Percentiles rank a stretch among this genome's conserved stretches.
phyloP scores from a whole-genome alignment of 1,139 yeast genomes.

The Hyphopichia khmerensis region DNA sequence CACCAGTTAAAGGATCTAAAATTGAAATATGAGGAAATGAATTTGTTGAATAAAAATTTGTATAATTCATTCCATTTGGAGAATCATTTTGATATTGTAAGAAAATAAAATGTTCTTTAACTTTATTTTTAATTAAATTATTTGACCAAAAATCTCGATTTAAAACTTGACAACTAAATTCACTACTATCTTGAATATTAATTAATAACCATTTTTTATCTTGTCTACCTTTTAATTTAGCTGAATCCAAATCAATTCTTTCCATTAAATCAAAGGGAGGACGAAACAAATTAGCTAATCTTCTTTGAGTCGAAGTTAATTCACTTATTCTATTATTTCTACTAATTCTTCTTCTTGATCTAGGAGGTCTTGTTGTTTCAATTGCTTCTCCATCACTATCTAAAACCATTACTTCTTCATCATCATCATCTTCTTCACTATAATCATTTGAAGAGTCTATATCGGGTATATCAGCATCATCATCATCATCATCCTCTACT shows the following conservation, averaged over 20 bases:
- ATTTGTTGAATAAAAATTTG: constrained; percentile 65
- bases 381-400: constrained; percentile 32
- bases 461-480: constrained; percentile 15
- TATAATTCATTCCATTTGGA: constrained; percentile 67
- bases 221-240: constrained; percentile 63
- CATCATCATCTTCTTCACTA: constrained; percentile 16
- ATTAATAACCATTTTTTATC: constrained; percentile 79
- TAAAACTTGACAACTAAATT: constrained; percentile 84
- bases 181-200: constrained; percentile 81
- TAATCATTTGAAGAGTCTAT: constrained; percentile 3
- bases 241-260: constrained; percentile 64
- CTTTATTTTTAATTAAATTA: constrained; percentile 58
- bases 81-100: constrained; percentile 80
- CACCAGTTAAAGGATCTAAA: constrained; percentile 94
- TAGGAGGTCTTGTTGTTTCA: constrained; percentile 8
- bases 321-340: constrained; percentile 28
- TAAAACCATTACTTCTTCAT: constrained; percentile 24
- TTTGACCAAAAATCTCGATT: constrained; percentile 95
- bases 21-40: constrained; percentile 87
- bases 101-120: constrained; percentile 71
- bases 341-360: constrained; percentile 29
- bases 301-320: constrained; percentile 60
- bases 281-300: constrained; percentile 77
- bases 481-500: constrained; percentile 19
- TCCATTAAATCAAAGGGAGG: constrained; percentile 93